Evolutionary conservation across 75 land plant genomes (phyloP).

Genomic region (Picea glauca): DNA sequence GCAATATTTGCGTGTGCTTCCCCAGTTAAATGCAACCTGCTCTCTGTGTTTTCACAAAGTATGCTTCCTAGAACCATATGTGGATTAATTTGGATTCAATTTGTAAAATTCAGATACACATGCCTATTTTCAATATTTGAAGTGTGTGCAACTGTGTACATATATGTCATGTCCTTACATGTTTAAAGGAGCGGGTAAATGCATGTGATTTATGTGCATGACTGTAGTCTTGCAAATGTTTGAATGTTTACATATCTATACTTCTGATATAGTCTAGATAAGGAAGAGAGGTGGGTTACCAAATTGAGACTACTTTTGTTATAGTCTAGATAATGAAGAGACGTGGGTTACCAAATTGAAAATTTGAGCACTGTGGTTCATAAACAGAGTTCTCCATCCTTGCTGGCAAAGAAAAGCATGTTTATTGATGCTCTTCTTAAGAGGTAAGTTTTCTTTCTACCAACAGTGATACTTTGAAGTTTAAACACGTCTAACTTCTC

Average conservation of each 20-base stretch:
- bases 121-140: neutral
- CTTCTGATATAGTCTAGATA: neutral
- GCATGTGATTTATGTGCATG: neutral
- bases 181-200: neutral
- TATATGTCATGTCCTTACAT: no score
- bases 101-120: neutral
- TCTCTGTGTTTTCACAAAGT: conserved; percentile 84
- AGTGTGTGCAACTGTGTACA: neutral
- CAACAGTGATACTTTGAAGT: neutral
- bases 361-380: neutral
- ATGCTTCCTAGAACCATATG: conserved; percentile 6
- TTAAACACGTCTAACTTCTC: neutral
- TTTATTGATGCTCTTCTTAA: conserved; percentile 63
- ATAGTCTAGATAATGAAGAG: neutral
- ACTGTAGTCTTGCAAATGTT: neutral
- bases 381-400: conserved; percentile 52
- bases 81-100: neutral
- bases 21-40: conserved; percentile 76
- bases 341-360: neutral
- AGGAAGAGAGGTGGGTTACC: neutral
- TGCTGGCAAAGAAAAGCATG: conserved; percentile 56
- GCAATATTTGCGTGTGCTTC: conserved; percentile 65
- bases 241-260: neutral
- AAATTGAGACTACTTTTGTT: neutral
- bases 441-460: conserved; percentile 36